phyloP scores from a whole-genome alignment of 805 yeast genomes.

The Candida ovalis region DNA sequence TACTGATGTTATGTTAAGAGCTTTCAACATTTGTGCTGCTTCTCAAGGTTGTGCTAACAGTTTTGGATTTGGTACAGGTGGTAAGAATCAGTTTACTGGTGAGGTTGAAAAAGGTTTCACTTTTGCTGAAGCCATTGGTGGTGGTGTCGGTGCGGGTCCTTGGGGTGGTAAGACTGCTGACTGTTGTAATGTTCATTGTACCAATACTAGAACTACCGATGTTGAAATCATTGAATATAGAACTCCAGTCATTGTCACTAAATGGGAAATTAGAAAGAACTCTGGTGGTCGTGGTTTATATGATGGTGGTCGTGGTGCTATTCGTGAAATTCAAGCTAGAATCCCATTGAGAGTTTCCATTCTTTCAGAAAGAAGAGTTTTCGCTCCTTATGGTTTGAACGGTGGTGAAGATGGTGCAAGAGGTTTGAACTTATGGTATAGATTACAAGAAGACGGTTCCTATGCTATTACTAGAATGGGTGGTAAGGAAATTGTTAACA shows the following conservation, averaged over 20 bases:
- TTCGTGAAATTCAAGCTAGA: slow-evolving; percentile 40
- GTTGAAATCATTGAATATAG: slow-evolving; percentile 50
- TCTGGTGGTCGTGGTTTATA: slow-evolving; percentile 48
- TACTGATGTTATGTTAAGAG: slow-evolving; percentile 49
- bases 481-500: slow-evolving; percentile 27
- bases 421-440: slow-evolving; percentile 32
- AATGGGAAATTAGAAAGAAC: slow-evolving; percentile 39
- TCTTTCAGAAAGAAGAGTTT: slow-evolving; percentile 41
- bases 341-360: slow-evolving; percentile 34
- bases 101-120: slow-evolving; percentile 46
- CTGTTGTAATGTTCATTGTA: slow-evolving; percentile 50
- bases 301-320: slow-evolving; percentile 47
- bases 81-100: slow-evolving; percentile 35
- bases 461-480: slow-evolving; percentile 25
- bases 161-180: slow-evolving; percentile 40
- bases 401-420: slow-evolving; percentile 42
- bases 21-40: slow-evolving; percentile 54
- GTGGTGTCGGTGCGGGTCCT: slow-evolving; percentile 52
- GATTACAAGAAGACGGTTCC: slow-evolving; percentile 14
- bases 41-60: slow-evolving; percentile 59
- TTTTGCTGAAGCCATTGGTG: slow-evolving; percentile 51
- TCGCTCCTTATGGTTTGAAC: slow-evolving; percentile 42
- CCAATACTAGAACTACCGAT: slow-evolving; percentile 53
- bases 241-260: slow-evolving; percentile 46
- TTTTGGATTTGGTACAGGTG: slow-evolving; percentile 52